These are phyloP conservation scores for Irpex sp. DNA, from an alignment of 1,284 basidiomycete genomes.

Conservation along the genomic window DNA sequence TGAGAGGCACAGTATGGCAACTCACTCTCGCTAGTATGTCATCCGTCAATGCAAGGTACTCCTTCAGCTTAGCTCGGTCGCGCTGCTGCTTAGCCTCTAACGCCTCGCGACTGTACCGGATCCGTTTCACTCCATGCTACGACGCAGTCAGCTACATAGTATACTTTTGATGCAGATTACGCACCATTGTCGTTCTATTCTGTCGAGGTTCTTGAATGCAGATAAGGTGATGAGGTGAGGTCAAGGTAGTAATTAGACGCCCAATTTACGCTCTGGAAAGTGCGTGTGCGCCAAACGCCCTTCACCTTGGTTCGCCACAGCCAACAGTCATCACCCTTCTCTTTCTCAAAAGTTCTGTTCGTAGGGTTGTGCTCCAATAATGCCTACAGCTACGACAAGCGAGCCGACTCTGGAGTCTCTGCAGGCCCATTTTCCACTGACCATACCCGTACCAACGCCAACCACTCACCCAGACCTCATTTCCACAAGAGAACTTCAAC, in stretches of 20 bases:
- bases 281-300: neutral
- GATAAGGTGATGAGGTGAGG: neutral
- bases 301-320: neutral
- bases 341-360: neutral
- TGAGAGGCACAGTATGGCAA: constrained; percentile 2
- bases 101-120: constrained; percentile 59
- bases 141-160: neutral
- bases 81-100: constrained; percentile 62
- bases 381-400: constrained; percentile 42
- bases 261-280: neutral
- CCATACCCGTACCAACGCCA: constrained; percentile 82
- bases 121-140: constrained; percentile 80
- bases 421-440: constrained; percentile 71
- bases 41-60: constrained; percentile 69
- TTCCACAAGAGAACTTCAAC: constrained; percentile 72
- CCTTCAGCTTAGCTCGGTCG: constrained; percentile 72
- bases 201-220: neutral
- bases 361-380: constrained; percentile 25
- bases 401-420: constrained; percentile 41
- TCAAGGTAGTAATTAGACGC: neutral
- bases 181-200: neutral
- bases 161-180: neutral
- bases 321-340: no score
- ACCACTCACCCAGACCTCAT: constrained; percentile 76
- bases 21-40: constrained; percentile 66